Base-by-base conservation (phyloP, 2,329 filamentous ascomycete species). In the Beauveria caledonica region DNA sequence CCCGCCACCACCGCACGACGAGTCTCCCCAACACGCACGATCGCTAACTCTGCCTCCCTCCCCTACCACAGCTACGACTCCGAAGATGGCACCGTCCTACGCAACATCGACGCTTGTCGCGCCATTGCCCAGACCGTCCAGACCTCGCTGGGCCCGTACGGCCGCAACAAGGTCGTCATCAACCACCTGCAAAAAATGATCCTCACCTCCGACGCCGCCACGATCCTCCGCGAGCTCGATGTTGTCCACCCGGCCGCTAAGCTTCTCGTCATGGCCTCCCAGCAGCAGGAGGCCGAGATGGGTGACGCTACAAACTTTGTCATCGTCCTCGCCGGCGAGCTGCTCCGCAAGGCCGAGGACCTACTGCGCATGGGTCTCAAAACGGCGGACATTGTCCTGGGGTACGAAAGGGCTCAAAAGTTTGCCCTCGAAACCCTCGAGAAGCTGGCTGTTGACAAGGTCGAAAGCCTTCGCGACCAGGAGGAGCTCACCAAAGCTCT, bases 161-260 rank as follows among this genome's bases (percentile, higher is more conserved):
- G 94, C 71, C 90, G 94, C 77, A 99, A 99, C 83, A 99, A 99
- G 81, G 92, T 99, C 72, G 91, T 99, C 79, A 97, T 99, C 82
- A 99, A 99, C 82, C 95, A 99, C 79, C 83, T 99, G 64, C 91
- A 96, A 77, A 99, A 99, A 83, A 97, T 99, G 94, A 96, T 97
- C 69, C 82, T 99, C 66, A 99, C 95, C 68, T 97, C 92, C 63
- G 94, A 99, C 73, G 94, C 94, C 66, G 94, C 94, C 66, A 97
- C 94, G 48, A 99, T 99, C 73, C 84, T 99, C 68, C 88, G 92
- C 71, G 95, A 99, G 79, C 86, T 99, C 74, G 94, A 99, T 71
- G 94, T 99, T 64, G 92, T 99, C 60, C 94, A 99, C 79, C 94
- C 95, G 64, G 94, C 94, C 61, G 95, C 94, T 56, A 99, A 99